These are phyloP conservation scores for Takakia lepidozioides DNA, from an alignment of 225 moss, liverwort and hornwort genomes.

Conservation along the genomic window DNA sequence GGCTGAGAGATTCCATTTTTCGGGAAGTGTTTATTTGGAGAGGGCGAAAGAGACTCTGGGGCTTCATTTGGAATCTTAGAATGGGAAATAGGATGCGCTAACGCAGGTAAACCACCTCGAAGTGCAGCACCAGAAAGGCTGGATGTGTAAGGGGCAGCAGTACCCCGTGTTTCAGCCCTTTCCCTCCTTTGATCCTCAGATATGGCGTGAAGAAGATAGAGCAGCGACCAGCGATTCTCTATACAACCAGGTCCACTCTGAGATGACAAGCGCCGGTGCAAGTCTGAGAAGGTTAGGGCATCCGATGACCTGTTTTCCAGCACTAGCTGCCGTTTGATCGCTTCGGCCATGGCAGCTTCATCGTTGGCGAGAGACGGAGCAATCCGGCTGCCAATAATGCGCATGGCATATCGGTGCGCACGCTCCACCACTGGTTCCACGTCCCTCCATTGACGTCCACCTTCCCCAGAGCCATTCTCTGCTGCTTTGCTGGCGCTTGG, in stretches of 20 bases:
- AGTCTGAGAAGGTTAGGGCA: slow-evolving; percentile 88
- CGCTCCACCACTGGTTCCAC: slow-evolving; percentile 37
- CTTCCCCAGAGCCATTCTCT: slow-evolving; percentile 19
- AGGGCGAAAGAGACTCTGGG: slow-evolving; percentile 28
- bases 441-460: slow-evolving; percentile 11
- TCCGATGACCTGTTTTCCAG: slow-evolving; percentile 87
- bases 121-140: slow-evolving; percentile 68
- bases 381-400: slow-evolving; percentile 96
- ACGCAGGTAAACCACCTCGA: slow-evolving; percentile 70
- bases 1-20: slow-evolving; percentile 54
- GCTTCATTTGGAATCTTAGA: slow-evolving; percentile 50
- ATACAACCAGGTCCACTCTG: slow-evolving; percentile 80
- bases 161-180: slow-evolving; percentile 69
- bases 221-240: slow-evolving; percentile 81
- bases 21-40: slow-evolving; percentile 28
- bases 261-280: slow-evolving; percentile 72
- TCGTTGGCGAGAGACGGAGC: slow-evolving; percentile 85
- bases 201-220: slow-evolving; percentile 79
- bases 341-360: slow-evolving; percentile 92
- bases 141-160: slow-evolving; percentile 73
- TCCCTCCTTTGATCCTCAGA: slow-evolving; percentile 89
- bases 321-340: slow-evolving; percentile 90
- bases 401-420: slow-evolving; percentile 95
- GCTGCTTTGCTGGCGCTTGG: slow-evolving; percentile 33
- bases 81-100: slow-evolving; percentile 52